Conservation (phyloP, 208 protist species). For the Trypanosoma cruzi region DNA sequence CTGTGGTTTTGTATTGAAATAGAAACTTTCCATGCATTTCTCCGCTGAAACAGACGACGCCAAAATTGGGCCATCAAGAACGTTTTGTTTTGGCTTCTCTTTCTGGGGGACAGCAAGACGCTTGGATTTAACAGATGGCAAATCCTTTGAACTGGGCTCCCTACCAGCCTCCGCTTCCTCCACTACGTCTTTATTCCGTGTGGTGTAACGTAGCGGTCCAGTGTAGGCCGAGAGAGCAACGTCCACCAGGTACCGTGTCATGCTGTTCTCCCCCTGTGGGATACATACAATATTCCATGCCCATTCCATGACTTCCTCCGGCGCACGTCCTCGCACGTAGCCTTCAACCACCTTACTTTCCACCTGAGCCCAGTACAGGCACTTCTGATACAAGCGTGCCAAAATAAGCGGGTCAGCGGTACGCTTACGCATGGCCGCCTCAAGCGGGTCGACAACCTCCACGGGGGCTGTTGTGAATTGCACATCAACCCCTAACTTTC, state of each 20-base stretch:
- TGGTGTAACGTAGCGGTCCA: slow-evolving; percentile 33
- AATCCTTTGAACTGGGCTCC: neutral
- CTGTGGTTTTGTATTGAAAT: slow-evolving; percentile 67
- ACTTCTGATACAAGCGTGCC: slow-evolving; percentile 60
- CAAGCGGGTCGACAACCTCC: slow-evolving; percentile 31
- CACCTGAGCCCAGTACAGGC: slow-evolving; percentile 50
- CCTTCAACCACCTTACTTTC: slow-evolving; percentile 57
- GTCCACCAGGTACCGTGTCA: slow-evolving; percentile 60
- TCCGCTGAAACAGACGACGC: neutral
- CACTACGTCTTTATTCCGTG: slow-evolving; percentile 5
- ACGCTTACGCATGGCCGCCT: slow-evolving; percentile 42
- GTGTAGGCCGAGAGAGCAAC: slow-evolving; percentile 44
- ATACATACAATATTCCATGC: slow-evolving; percentile 73
- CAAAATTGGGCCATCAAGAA: slow-evolving; percentile 23
- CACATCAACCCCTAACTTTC: slow-evolving; percentile 12
- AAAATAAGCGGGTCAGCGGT: slow-evolving; percentile 36
- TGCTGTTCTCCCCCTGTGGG: slow-evolving; percentile 23
- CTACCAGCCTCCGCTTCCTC: slow-evolving; percentile 2
- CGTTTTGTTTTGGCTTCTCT: slow-evolving; percentile 11
- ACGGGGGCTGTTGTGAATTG: slow-evolving; percentile 14
- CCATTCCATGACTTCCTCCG: slow-evolving; percentile 66
- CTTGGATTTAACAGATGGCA: slow-evolving; percentile 10
- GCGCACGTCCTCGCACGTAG: slow-evolving; percentile 44
- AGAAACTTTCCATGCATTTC: slow-evolving; percentile 57
- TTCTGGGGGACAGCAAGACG: neutral